Conservation (phyloP, 2,329 filamentous ascomycete genomes). For the Chaetomiaceae sp. region DNA sequence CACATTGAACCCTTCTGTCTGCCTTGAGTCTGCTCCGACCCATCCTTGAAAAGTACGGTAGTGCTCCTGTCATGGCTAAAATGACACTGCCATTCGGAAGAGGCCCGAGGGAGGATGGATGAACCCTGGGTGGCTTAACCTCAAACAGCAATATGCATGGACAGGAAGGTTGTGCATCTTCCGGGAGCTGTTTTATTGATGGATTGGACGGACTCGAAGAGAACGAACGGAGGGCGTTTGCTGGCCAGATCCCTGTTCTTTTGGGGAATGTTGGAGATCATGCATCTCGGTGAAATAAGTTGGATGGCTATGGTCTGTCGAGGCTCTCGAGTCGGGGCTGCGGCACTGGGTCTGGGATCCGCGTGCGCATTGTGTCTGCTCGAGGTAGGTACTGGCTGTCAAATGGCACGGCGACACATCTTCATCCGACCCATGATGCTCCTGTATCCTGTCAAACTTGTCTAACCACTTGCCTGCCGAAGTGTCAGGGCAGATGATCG, state of each 20-base stretch:
- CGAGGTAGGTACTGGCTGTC: background rate
- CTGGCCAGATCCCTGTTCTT: too few species aligned
- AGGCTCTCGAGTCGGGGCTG: background rate
- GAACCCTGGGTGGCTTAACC: background rate
- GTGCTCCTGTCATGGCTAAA: too few species aligned
- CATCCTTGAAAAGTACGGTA: too few species aligned
- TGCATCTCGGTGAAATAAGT: background rate
- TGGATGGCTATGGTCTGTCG: background rate
- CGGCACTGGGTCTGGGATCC: background rate
- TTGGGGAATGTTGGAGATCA: too few species aligned
- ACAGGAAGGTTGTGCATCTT: background rate
- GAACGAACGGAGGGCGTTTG: background rate
- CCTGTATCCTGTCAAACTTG: too few species aligned
- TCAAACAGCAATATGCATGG: background rate
- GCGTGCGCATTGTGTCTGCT: background rate
- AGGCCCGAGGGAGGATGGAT: too few species aligned
- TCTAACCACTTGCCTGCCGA: too few species aligned
- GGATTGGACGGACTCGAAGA: background rate
- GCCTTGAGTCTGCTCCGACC: too few species aligned
- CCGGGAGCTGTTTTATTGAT: background rate
- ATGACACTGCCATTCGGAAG: background rate
- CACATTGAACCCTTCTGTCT: too few species aligned
- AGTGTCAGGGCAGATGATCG: too few species aligned
- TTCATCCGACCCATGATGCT: background rate
- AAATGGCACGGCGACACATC: conserved; percentile 8